Evolutionary conservation across 2,329 filamentous ascomycete genomes (phyloP), one percentile per base, ranked within the genome.

Genomic region (Colletotrichum brevisporum): DNA sequence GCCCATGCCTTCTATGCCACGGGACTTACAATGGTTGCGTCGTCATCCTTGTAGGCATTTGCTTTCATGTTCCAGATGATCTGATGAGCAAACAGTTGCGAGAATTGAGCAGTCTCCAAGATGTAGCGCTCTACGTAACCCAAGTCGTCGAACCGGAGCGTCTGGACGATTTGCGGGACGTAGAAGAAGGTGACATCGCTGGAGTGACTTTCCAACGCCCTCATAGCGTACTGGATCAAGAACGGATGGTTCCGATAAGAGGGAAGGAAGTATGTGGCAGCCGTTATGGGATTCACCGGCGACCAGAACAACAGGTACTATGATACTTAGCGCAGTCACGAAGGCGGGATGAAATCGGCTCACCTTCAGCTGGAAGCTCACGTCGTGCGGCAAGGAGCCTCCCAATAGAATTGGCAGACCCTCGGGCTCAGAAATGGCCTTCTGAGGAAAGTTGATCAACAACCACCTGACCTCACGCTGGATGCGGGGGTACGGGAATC

Each of bases 41-140:
- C 94, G 75, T 99, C 95, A 73, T 99, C 97, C 79, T 98, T 99
- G 86, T 93, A 99, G 1, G 95, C 93, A 79, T 99, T 99, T 39
- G 96, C 96, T 79, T 98, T 99, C 92, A 99, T 99, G 79, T 99
- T 99, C 96, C 97, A 99, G 77, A 99, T 99, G 73, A 99, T 98
- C 76, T 99, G 96, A 79, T 99, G 97, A 2, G 97, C 95, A 80
- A 99, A 99, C 9, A 98, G 84, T 79, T 98, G 96, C n/a, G 96
- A 98, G 76, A 97, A 95, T 75, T 97, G 95, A 1, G 95, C 96
- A 0, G 97, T 98, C 82, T 99, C 96, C 16, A 98, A 86, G 63
- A 99, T 98, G 77, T 98, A 99, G 52, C 95, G 89, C 80, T 98
- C 94, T 2, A 98, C 95, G 77, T 99, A 99, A 64, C 96, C 96